Evolutionary conservation across 805 yeast species (phyloP).

Genomic region (Candida cerambycidarum): DNA sequence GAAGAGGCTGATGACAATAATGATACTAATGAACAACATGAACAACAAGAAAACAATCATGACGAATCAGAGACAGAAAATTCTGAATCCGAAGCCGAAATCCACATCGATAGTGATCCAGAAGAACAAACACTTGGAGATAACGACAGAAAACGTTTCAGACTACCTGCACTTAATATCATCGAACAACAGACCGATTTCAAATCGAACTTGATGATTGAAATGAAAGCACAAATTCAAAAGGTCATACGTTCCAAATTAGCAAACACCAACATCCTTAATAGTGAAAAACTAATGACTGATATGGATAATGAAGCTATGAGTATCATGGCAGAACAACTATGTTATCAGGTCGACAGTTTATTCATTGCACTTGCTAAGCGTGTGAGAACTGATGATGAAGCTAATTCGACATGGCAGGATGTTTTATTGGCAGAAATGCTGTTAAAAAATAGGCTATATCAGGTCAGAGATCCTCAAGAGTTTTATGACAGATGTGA

Average conservation of each 20-base stretch:
- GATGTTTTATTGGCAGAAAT: constrained; percentile 26
- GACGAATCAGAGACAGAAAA: not conserved
- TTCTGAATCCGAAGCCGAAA: not conserved
- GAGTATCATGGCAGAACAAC: constrained; percentile 7
- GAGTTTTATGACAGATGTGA: constrained; percentile 25
- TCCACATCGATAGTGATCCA: not conserved
- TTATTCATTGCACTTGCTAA: constrained; percentile 12
- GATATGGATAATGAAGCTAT: constrained; percentile 5
- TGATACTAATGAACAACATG: constrained; percentile 44
- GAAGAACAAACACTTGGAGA: not conserved
- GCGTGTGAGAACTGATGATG: not conserved
- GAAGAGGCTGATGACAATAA: not conserved
- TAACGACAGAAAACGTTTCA: not conserved
- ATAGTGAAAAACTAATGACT: constrained; percentile 8
- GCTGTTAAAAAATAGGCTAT: constrained; percentile 9
- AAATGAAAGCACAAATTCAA: constrained; percentile 15
- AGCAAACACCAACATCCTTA: not conserved
- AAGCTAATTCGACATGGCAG: constrained; percentile 24
- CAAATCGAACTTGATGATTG: constrained; percentile 11
- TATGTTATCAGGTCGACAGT: constrained; percentile 8
- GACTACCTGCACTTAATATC: not conserved
- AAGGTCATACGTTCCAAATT: constrained; percentile 9
- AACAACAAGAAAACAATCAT: constrained; percentile 9
- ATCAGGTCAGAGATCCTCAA: constrained; percentile 13
- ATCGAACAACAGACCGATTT: constrained; percentile 4